A percentile compares a stretch with the other conserved stretches of the same genome.
Conservation (phyloP, 139 green algal species). For the Chlamydomonas sphaeroides region DNA sequence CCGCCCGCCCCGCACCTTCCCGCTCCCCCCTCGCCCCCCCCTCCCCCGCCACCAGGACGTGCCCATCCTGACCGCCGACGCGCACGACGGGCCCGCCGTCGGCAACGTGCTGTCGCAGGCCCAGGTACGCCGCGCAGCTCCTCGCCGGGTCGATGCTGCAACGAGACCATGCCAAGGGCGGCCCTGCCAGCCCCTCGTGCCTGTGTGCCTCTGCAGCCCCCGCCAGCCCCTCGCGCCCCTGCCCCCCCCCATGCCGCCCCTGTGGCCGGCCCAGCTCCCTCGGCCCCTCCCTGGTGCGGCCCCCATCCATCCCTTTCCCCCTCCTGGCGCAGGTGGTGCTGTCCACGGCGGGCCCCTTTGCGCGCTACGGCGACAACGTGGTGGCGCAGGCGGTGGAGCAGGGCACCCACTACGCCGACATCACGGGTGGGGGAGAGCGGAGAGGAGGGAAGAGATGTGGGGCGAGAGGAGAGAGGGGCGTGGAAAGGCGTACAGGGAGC, state of each 20-base stretch:
- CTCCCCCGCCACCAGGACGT: conserved; percentile 53
- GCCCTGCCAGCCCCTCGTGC: not conserved
- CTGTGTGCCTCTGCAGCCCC: not conserved
- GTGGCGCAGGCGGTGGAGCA: conserved; percentile 77
- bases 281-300: no score
- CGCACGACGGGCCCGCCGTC: conserved; percentile 66
- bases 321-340: conserved; percentile 66
- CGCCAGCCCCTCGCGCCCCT: no score
- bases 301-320: no score
- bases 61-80: conserved; percentile 74
- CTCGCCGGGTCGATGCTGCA: not conserved
- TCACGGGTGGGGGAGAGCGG: conserved; percentile 72
- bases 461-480: not conserved
- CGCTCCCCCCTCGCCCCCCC: not conserved
- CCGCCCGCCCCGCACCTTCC: not conserved
- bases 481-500: not conserved
- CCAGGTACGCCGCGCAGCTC: conserved; percentile 7
- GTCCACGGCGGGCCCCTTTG: conserved; percentile 75
- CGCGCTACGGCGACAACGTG: conserved; percentile 74
- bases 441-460: not conserved
- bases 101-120: conserved; percentile 60
- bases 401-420: conserved; percentile 89
- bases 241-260: no score
- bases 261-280: no score
- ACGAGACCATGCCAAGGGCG: no score